Base-by-base conservation (phyloP, 2,329 filamentous ascomycete species). In the Venturia aucupariae region DNA sequence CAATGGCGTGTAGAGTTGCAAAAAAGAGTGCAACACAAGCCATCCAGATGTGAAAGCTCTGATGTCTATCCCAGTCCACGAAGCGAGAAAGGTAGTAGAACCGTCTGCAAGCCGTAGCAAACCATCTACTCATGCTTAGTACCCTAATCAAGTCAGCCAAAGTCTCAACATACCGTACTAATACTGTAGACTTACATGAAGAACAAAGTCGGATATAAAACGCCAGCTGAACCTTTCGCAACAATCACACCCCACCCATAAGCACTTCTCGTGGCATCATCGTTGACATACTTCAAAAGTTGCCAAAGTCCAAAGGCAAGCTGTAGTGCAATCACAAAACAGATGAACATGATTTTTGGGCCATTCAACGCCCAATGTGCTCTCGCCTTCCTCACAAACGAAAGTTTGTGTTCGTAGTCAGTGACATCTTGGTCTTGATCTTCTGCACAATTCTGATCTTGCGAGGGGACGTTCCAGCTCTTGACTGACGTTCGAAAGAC, bases 351-450 rank as follows among this genome's bases (percentile, higher is more conserved):
- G 3, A 82, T 76, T 65, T 81, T 78, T 0, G 81, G 81, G 0
- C 82, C 82, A 62, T 82, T 77, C 1, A 85, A 81, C 17, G 80
- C 80, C 81, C 82, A 84, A 68, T 81, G 83, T 0, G 82, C 80
- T 27, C 81, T 76, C 2, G 80, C 65, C 32, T 78, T 75, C 65
- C 82, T 75, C 70, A 76, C 79, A 1, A 76, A 70, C 0, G 79
- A 74, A 64, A 84, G 74, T 0, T 75, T 73, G 55, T 76, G 76
- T 67, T 81, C 69, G 66, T 82, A 81, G 11, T 78, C 75, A 4
- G 32, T 22, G 17, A 22, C 39, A 61, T 78, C 75, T 22, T 81
- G 77, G 6, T 81, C 75, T 27, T 80, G 73, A 22, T 79, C 76
- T 39, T 79, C 76, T 63, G 79, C 77, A 67, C 78, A 77, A 44